These are phyloP conservation scores for Saccharomyces eubayanus DNA, from an alignment of 805 yeast genomes.

Conservation along the genomic window DNA sequence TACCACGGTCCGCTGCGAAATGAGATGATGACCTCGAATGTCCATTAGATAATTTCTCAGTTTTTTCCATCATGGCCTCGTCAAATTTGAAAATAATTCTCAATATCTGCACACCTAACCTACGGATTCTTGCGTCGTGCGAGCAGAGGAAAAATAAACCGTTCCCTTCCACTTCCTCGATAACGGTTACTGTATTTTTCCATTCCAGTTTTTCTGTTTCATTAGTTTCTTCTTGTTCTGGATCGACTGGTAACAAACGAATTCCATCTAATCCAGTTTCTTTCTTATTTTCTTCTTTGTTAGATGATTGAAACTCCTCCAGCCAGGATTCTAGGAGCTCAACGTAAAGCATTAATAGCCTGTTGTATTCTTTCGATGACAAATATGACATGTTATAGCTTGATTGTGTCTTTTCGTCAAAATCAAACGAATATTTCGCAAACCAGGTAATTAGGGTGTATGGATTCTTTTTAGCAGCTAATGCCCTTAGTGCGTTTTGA, in stretches of 20 bases:
- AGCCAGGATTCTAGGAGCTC: conserved; percentile 81
- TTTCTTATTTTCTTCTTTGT: conserved; percentile 25
- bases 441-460: conserved; percentile 61
- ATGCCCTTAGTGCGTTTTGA: conserved; percentile 48
- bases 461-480: conserved; percentile 65
- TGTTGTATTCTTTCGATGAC: conserved; percentile 52
- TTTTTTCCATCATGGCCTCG: conserved; percentile 57
- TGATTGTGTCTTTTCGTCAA: conserved; percentile 58
- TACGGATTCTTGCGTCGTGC: conserved; percentile 69
- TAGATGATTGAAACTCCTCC: conserved; percentile 43
- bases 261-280: conserved; percentile 29
- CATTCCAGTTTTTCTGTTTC: conserved; percentile 61
- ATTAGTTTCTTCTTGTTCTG: conserved; percentile 17
- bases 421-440: conserved; percentile 71
- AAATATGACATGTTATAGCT: conserved; percentile 50
- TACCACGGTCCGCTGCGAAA: conserved; percentile 71
- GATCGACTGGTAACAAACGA: conserved; percentile 16
- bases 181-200: conserved; percentile 71
- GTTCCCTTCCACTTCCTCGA: conserved; percentile 94
- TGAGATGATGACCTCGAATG: conserved; percentile 51
- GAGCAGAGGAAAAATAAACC: conserved; percentile 88
- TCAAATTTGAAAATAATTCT: conserved; percentile 82
- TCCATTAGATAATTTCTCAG: conserved; percentile 18
- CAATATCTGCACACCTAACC: conserved; percentile 65
- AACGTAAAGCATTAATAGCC: conserved; percentile 59